phyloP scores from a whole-genome alignment of 208 protist species.

The Leishmania gerbilli region DNA sequence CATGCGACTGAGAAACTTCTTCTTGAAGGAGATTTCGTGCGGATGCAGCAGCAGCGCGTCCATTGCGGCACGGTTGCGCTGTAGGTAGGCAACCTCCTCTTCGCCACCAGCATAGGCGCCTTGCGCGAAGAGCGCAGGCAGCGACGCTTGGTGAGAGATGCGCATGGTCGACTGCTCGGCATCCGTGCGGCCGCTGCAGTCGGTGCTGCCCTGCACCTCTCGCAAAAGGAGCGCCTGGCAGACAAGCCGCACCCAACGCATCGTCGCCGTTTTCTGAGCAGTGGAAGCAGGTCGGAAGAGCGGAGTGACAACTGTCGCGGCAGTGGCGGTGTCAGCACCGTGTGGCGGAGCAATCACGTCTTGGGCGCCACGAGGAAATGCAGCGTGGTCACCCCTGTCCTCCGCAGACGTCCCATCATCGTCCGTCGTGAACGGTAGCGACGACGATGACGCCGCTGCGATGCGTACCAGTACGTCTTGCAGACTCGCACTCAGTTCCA shows the following conservation, averaged over 20 bases:
- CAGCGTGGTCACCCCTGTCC: not conserved
- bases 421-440: not conserved
- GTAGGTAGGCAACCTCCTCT: constrained; percentile 71
- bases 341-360: not conserved
- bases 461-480: not conserved
- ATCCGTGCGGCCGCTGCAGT: not conserved
- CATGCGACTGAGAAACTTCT: constrained; percentile 68
- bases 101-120: constrained; percentile 64
- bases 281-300: constrained; percentile 4
- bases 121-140: constrained; percentile 73
- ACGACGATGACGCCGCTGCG: not conserved
- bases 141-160: constrained; percentile 14
- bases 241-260: constrained; percentile 38
- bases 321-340: not conserved
- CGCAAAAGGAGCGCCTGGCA: constrained; percentile 33
- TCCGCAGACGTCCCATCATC: not conserved
- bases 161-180: constrained; percentile 3
- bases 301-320: not conserved
- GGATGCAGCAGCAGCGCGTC: constrained; percentile 81
- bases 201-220: constrained; percentile 14
- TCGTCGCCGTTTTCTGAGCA: constrained; percentile 15
- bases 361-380: too few species aligned
- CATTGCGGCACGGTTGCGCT: constrained; percentile 65
- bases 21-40: constrained; percentile 77
- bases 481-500: constrained; percentile 7